These are phyloP conservation scores for Cladophialophora yegresii DNA, from an alignment of 2,329 filamentous ascomycete species.

Conservation along the genomic window DNA sequence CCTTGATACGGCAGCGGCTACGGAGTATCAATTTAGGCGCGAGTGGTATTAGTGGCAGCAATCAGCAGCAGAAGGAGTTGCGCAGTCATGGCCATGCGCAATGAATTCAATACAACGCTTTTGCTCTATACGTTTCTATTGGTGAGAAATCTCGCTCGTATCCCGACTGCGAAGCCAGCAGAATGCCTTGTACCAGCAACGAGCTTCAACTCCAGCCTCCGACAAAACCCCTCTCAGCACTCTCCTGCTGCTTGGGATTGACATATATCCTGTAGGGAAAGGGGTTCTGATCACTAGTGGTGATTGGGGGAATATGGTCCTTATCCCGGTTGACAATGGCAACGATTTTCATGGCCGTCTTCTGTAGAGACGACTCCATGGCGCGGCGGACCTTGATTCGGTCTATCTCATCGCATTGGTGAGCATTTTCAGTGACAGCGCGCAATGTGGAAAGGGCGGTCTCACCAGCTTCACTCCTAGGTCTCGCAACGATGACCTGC, in stretches of 20 bases:
- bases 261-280: constrained; percentile 93
- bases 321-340: constrained; percentile 84
- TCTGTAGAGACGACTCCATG: constrained; percentile 86
- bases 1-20: constrained; percentile 6
- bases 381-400: constrained; percentile 83
- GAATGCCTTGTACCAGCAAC: neutral
- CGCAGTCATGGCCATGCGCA: neutral
- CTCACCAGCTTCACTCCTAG: constrained; percentile 82
- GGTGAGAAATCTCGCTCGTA: neutral
- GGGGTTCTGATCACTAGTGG: constrained; percentile 84
- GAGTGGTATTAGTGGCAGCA: neutral
- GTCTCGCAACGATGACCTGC: constrained; percentile 88
- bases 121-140: constrained; percentile 14
- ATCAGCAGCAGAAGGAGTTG: neutral
- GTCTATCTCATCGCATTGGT: constrained; percentile 56
- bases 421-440: constrained; percentile 8
- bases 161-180: neutral
- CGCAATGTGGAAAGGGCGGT: constrained; percentile 20
- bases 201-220: constrained; percentile 63
- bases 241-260: constrained; percentile 74
- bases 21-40: neutral
- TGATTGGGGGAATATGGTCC: constrained; percentile 96
- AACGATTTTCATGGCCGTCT: constrained; percentile 86
- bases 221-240: constrained; percentile 71
- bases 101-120: constrained; percentile 3